A percentile compares a stretch with the other conserved stretches of the same genome.
These are phyloP conservation scores for Mortierella sp. DNA, from an alignment of 371 early-diverging fungal species.

Conservation along the genomic window DNA sequence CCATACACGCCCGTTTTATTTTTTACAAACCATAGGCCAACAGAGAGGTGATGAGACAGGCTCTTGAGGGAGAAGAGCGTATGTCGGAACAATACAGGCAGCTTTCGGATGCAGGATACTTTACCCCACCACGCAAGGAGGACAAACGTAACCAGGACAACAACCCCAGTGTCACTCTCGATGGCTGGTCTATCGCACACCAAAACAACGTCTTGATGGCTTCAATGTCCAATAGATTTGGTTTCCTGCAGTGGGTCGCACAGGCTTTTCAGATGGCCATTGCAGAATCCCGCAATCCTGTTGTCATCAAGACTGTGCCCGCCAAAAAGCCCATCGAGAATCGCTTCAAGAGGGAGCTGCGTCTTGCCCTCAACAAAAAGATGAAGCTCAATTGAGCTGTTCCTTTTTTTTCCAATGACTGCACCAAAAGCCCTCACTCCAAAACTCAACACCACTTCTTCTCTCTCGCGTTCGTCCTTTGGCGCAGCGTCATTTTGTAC, in stretches of 20 bases:
- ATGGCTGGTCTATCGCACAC: neutral
- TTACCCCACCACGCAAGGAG: neutral
- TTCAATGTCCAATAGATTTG: neutral
- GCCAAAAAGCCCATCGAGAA: neutral
- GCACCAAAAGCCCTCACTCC: neutral
- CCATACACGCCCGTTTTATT: neutral
- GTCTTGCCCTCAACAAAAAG: neutral
- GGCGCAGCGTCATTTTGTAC: neutral
- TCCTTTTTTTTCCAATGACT: neutral
- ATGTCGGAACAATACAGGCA: neutral
- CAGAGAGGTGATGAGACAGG: neutral
- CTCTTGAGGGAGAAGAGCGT: neutral
- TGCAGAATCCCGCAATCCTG: neutral
- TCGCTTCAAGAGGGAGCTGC: neutral
- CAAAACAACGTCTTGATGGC: conserved; percentile 5
- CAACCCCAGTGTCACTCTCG: neutral
- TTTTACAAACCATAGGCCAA: neutral
- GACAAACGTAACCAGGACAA: neutral
- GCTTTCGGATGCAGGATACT: neutral
- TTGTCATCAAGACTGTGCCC: neutral
- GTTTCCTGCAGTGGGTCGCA: conserved; percentile 1
- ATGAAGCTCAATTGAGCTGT: neutral
- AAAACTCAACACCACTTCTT: neutral
- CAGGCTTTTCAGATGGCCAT: conserved; percentile 8
- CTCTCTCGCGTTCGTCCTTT: neutral